Evolutionary conservation across 2,329 filamentous ascomycete genomes (phyloP), one percentile per base, ranked within the genome.

Genomic region (Pseudogymnoascus sp.): DNA sequence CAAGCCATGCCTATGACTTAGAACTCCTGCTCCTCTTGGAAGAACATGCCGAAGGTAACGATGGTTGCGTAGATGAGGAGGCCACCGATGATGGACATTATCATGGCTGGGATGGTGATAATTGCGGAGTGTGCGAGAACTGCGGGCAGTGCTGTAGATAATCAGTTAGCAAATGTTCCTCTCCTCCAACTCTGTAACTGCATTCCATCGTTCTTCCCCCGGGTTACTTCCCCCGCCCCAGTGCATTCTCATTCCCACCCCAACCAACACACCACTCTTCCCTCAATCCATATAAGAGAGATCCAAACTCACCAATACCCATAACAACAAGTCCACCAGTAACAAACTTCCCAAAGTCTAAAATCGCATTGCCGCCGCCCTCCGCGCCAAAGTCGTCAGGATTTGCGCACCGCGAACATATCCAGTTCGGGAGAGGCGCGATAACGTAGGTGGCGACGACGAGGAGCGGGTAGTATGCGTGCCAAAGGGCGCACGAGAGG

Each of bases 11-110:
- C 28, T 10, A 57, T 16, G 11, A n/a, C 34, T 19, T 69, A 98
- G 77, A 98, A 99, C 72, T 98, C 95, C 74, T 96, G 90, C 76
- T 98, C 92, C 78, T 98, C 93, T 75, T 93, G 90, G 82, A 99
- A 99, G 80, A 98, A 99, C 87, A 97, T 90, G 69, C 90, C 89
- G 77, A 99, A 99, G 79, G 90, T 95, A 78, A 99, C 96, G 75
- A 99, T 97, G 60, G 95, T 99, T 64, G 92, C 91, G 78, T 99
- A 99, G 75, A 99, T 99, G 75, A 99, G 80, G 65, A 97, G 80
- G 62, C 95, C 95, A 28, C 95, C 95, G 62, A 93, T 79, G 71
- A 99, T 90, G 62, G 90, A 96, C 95, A 99, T 99, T 75, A 92
- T 80, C 87, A 96, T 96, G 60, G 95, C 95, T 62, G 91, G 87